Conservation (phyloP, 1,139 yeast species). For the Wickerhamomyces sp. region DNA sequence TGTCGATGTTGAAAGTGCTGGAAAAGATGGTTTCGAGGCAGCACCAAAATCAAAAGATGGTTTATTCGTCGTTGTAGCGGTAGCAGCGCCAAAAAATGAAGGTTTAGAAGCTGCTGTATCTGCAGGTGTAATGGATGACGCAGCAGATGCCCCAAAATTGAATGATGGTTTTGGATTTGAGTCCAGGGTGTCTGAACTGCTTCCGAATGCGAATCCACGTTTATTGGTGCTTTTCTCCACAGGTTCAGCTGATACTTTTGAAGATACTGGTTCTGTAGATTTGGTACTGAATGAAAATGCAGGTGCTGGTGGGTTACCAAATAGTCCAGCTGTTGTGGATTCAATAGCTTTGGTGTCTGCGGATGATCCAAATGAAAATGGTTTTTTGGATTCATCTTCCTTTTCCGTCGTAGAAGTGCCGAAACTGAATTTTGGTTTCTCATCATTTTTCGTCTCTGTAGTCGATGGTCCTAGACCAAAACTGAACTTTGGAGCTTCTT, state of each 20-base stretch:
- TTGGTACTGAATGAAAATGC: neutral
- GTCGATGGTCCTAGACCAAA: neutral
- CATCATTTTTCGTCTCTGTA: neutral
- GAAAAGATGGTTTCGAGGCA: neutral
- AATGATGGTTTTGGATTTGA: no score
- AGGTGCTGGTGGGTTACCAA: neutral
- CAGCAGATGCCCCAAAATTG: neutral
- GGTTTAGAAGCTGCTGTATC: constrained; percentile 1
- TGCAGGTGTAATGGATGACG: constrained; percentile 6
- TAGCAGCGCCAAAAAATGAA: neutral
- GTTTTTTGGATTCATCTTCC: constrained; percentile 1
- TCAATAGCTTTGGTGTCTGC: neutral
- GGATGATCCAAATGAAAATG: neutral
- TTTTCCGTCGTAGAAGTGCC: neutral
- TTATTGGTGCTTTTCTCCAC: no score
- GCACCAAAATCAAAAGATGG: constrained; percentile 8
- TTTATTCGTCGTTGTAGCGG: neutral
- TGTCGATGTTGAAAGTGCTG: neutral
- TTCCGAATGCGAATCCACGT: no score
- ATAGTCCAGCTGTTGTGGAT: neutral
- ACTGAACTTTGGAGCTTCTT: neutral
- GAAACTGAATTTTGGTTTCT: neutral
- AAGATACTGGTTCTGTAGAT: neutral
- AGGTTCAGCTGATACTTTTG: neutral
- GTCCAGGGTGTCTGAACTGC: neutral